These are phyloP conservation scores for Apiospora koreana DNA, from an alignment of 2,329 filamentous ascomycete genomes.

Conservation along the genomic window DNA sequence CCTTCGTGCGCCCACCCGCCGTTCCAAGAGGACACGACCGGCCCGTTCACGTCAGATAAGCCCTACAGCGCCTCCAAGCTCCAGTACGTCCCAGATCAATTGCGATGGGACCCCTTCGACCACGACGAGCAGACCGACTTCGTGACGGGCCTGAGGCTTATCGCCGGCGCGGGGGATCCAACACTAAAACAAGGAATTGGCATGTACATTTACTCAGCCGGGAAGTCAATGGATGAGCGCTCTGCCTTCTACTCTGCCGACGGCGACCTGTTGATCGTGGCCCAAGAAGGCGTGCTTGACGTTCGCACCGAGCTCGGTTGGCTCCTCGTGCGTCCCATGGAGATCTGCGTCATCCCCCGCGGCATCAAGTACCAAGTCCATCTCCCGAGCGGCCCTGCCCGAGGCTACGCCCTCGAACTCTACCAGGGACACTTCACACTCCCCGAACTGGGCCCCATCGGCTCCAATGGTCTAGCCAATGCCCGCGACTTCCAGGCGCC, in stretches of 20 bases:
- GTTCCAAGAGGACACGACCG: conserved; percentile 30
- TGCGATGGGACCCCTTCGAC: conserved; percentile 82
- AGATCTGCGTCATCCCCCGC: conserved; percentile 67
- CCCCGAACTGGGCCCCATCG: conserved; percentile 64
- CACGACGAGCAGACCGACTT: conserved; percentile 59
- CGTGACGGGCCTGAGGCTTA: conserved; percentile 56
- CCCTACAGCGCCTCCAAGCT: conserved; percentile 53
- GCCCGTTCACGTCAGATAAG: conserved; percentile 48
- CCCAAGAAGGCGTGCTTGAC: conserved; percentile 65
- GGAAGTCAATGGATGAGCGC: conserved; percentile 68
- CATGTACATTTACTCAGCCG: conserved; percentile 71
- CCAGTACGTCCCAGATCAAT: conserved; percentile 78
- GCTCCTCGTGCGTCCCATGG: conserved; percentile 64
- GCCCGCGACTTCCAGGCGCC: conserved; percentile 66
- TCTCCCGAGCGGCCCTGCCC: conserved; percentile 41
- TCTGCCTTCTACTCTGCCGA: conserved; percentile 77
- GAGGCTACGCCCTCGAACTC: conserved; percentile 67
- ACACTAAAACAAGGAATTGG: conserved; percentile 71
- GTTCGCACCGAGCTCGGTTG: conserved; percentile 69
- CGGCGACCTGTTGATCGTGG: conserved; percentile 68
- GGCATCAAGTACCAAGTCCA: conserved; percentile 66
- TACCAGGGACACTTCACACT: conserved; percentile 64
- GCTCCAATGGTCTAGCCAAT: conserved; percentile 63
- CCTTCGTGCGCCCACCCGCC: conserved; percentile 53
- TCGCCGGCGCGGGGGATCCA: conserved; percentile 74